Percentiles rank a stretch among this genome's conserved stretches.
phyloP scores from a whole-genome alignment of 1,284 basidiomycete genomes.

The Melanopsichium pennsylvanicum region DNA sequence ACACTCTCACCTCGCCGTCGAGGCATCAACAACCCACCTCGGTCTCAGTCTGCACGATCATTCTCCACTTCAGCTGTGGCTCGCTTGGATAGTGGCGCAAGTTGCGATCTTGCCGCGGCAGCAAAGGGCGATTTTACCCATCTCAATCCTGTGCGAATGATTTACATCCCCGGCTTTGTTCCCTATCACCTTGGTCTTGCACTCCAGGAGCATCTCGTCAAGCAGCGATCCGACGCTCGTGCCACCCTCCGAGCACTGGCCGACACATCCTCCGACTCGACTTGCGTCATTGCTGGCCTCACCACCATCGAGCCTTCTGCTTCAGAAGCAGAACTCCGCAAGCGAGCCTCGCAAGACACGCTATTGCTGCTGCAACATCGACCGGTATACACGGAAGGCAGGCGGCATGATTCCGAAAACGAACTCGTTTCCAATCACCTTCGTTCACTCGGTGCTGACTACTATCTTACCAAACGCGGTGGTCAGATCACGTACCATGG shows the following conservation, averaged over 20 bases:
- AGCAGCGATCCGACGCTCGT: constrained; percentile 47
- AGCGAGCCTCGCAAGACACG: constrained; percentile 67
- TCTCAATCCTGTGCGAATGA: constrained; percentile 29
- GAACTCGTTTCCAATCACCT: constrained; percentile 74
- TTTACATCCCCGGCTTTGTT: constrained; percentile 58
- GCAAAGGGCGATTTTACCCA: constrained; percentile 14
- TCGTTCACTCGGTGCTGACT: constrained; percentile 82
- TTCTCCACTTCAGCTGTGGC: constrained; percentile 11
- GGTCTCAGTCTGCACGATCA: neutral
- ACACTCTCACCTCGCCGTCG: constrained; percentile 10
- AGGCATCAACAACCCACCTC: neutral
- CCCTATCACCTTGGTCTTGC: constrained; percentile 58
- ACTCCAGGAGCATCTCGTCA: constrained; percentile 59
- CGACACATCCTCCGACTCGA: constrained; percentile 80
- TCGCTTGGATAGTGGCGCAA: neutral
- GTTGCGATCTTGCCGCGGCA: constrained; percentile 18
- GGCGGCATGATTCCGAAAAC: constrained; percentile 72
- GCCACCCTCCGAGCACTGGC: constrained; percentile 75
- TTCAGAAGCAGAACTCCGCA: constrained; percentile 65
- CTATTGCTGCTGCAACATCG: constrained; percentile 76
- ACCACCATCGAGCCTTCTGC: constrained; percentile 72
- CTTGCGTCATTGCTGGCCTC: constrained; percentile 33
- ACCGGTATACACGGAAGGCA: constrained; percentile 91
- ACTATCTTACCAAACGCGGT: constrained; percentile 81
- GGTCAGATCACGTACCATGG: constrained; percentile 97